Evolutionary conservation across 2,329 filamentous ascomycete species (phyloP).

Genomic region (Pseudogymnoascus sp.): DNA sequence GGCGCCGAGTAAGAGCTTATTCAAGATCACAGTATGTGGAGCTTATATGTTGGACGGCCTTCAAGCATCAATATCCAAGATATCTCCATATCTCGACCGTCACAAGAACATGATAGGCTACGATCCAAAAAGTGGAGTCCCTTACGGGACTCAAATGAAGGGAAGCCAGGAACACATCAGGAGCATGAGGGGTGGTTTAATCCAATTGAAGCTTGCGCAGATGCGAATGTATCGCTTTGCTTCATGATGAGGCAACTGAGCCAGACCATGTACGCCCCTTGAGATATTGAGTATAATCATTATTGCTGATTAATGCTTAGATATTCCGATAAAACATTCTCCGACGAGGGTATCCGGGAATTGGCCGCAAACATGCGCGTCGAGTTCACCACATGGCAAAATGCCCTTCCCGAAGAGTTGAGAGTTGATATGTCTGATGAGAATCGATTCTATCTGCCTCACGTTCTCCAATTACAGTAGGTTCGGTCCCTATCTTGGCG

Average conservation of each 20-base stretch:
- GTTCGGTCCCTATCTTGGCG: neutral
- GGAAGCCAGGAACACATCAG: neutral
- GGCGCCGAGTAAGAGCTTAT: neutral
- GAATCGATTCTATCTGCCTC: constrained; percentile 10
- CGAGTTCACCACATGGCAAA: constrained; percentile 9
- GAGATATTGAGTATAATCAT: neutral
- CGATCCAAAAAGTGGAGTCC: neutral
- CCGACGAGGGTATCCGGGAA: constrained; percentile 8
- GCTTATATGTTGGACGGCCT: constrained; percentile 11
- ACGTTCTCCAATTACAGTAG: constrained; percentile 11
- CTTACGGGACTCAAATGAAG: neutral
- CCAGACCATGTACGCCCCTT: constrained; percentile 5
- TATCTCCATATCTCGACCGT: constrained; percentile 10
- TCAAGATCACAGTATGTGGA: constrained; percentile 11
- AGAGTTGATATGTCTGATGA: constrained; percentile 9
- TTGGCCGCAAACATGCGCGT: constrained; percentile 10
- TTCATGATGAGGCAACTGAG: constrained; percentile 13
- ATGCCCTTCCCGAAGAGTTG: constrained; percentile 9
- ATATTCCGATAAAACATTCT: constrained; percentile 9
- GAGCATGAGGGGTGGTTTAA: neutral
- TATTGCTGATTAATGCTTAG: constrained; percentile 5
- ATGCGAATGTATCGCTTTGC: constrained; percentile 11
- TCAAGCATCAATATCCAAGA: constrained; percentile 9
- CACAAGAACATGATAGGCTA: neutral
- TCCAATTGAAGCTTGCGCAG: constrained; percentile 10